phyloP scores from a whole-genome alignment of 768 basidiomycete genomes.

The Russula sp. region DNA sequence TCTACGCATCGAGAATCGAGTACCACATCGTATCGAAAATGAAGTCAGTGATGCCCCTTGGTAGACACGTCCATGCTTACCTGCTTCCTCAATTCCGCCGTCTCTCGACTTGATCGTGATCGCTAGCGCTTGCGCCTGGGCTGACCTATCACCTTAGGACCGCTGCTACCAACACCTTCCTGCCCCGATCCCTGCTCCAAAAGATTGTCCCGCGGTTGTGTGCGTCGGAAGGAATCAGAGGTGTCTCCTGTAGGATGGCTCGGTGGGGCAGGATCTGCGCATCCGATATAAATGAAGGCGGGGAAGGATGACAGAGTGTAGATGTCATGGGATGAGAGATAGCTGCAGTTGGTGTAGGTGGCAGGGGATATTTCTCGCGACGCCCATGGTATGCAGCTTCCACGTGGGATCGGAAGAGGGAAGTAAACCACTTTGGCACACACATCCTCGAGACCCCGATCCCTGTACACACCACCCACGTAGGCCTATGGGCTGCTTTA shows the following conservation, averaged over 20 bases:
- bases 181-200: background rate
- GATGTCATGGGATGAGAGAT: background rate
- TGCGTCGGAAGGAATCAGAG: background rate
- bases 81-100: background rate
- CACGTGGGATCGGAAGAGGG: background rate
- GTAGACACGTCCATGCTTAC: background rate
- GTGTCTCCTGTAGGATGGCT: background rate
- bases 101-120: background rate
- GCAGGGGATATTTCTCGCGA: background rate
- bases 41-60: background rate
- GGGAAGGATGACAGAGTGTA: background rate
- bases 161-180: too few species aligned
- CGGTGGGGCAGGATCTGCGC: background rate
- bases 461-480: constrained; percentile 2
- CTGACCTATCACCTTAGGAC: too few species aligned
- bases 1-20: background rate
- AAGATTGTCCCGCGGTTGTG: background rate
- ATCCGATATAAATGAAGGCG: background rate
- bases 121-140: background rate
- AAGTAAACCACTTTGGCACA: background rate
- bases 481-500: constrained; percentile 3
- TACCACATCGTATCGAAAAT: background rate
- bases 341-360: background rate
- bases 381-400: background rate
- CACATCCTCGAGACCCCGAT: background rate